A percentile compares a stretch with the other conserved stretches of the same genome.
Evolutionary conservation across 768 basidiomycete species (phyloP).

Genomic region (Trametes sanguinea): DNA sequence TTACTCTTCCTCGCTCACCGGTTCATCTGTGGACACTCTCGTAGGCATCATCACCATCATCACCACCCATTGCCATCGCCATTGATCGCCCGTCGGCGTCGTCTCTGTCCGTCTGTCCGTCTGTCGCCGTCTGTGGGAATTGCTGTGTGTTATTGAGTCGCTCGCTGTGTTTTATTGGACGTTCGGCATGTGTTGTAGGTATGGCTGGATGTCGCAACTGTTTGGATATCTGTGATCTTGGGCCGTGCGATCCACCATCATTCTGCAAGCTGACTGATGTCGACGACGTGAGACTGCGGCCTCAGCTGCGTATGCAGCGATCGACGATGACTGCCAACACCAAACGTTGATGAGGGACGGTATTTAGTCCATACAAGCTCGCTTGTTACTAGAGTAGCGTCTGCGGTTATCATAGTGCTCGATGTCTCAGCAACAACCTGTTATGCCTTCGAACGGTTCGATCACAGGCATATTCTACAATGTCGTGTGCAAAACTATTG

Average conservation of each 20-base stretch:
- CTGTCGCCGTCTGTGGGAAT: slow-evolving; percentile 1
- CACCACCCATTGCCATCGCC: not conserved
- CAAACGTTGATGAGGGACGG: too few relatives aligned
- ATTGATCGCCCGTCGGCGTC: not conserved
- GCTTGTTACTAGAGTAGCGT: too few relatives aligned
- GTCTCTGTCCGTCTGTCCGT: not conserved
- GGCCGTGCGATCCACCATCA: not conserved
- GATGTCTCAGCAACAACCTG: too few relatives aligned
- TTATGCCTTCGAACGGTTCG: too few relatives aligned
- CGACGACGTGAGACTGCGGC: too few relatives aligned
- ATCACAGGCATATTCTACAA: too few relatives aligned
- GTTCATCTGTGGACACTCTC: slow-evolving; percentile 6
- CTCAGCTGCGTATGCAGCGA: too few relatives aligned
- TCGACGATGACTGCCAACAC: too few relatives aligned
- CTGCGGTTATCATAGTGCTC: too few relatives aligned
- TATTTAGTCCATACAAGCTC: too few relatives aligned
- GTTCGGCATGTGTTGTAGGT: slow-evolving; percentile 11
- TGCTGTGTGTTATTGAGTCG: slow-evolving; percentile 12
- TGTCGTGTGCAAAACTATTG: too few relatives aligned
- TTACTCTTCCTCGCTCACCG: not conserved
- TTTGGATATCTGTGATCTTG: not conserved
- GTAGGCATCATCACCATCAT: not conserved
- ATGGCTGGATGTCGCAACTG: not conserved
- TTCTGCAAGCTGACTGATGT: too few relatives aligned
- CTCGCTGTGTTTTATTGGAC: slow-evolving; percentile 4